phyloP scores from a whole-genome alignment of 768 basidiomycete genomes.

The Boletus sensibilis region DNA sequence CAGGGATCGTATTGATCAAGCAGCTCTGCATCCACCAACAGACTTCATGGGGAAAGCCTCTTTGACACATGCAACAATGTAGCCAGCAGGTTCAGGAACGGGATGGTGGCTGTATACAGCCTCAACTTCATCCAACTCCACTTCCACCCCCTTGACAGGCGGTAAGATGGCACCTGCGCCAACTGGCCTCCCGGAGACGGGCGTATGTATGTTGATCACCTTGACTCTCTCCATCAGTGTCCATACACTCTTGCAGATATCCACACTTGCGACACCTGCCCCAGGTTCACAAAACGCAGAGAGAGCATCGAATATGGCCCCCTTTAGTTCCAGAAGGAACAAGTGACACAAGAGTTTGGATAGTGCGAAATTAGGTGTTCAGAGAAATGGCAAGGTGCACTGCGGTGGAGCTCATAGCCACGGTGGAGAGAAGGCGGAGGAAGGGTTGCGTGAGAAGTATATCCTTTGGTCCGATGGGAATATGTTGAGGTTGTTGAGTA shows the following conservation, averaged over 20 bases:
- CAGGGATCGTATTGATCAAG: slow-evolving; percentile 78
- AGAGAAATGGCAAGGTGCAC: slow-evolving; percentile 77
- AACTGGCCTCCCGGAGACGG: slow-evolving; percentile 29
- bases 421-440: slow-evolving; percentile 73
- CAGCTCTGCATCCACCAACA: slow-evolving; percentile 56
- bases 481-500: slow-evolving; percentile 41
- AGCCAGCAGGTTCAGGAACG: slow-evolving; percentile 80
- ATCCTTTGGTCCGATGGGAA: slow-evolving; percentile 63
- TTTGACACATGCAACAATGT: slow-evolving; percentile 84
- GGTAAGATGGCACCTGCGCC: slow-evolving; percentile 40
- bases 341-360: slow-evolving; percentile 75
- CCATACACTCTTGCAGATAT: slow-evolving; percentile 84
- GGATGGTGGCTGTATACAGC: slow-evolving; percentile 75
- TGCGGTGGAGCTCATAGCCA: slow-evolving; percentile 70
- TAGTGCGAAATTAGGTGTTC: slow-evolving; percentile 76
- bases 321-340: slow-evolving; percentile 88
- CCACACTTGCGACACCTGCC: slow-evolving; percentile 67
- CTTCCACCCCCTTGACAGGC: slow-evolving; percentile 74
- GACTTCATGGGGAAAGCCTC: slow-evolving; percentile 59
- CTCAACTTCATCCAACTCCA: slow-evolving; percentile 88
- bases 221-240: slow-evolving; percentile 79
- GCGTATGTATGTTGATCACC: slow-evolving; percentile 69
- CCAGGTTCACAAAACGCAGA: slow-evolving; percentile 83
- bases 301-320: slow-evolving; percentile 76
- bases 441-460: slow-evolving; percentile 78